These are phyloP conservation scores for Lichtheimia ramosa DNA, from an alignment of 371 early-diverging fungal species.

Conservation along the genomic window DNA sequence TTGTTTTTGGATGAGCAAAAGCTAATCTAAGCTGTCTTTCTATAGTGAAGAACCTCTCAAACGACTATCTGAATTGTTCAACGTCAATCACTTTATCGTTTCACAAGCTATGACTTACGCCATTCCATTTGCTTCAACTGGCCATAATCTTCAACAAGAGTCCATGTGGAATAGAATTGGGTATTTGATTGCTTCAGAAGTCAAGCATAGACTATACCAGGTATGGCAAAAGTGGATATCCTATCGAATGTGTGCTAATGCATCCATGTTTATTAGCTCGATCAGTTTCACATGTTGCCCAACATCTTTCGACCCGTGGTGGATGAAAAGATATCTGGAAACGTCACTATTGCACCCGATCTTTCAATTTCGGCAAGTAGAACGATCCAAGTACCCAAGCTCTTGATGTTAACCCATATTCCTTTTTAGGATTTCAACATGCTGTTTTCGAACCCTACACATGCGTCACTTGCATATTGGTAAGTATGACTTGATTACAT, in stretches of 20 bases:
- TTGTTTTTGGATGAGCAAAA: too few species aligned
- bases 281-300: conserved; percentile 61
- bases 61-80: conserved; percentile 71
- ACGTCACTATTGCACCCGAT: conserved; percentile 66
- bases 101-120: conserved; percentile 70
- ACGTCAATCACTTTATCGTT: conserved; percentile 78
- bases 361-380: conserved; percentile 42
- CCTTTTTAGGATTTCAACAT: conserved; percentile 60
- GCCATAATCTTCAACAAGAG: conserved; percentile 51
- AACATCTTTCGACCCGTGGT: conserved; percentile 54
- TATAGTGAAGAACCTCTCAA: conserved; percentile 62
- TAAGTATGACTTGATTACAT: conserved; percentile 4
- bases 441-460: conserved; percentile 79
- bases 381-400: not conserved
- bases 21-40: not conserved
- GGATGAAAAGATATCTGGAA: conserved; percentile 66
- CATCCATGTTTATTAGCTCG: conserved; percentile 36
- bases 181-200: conserved; percentile 58
- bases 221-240: conserved; percentile 19
- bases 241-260: too few species aligned
- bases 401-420: not conserved
- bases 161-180: conserved; percentile 40
- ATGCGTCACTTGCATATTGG: conserved; percentile 71
- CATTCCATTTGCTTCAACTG: conserved; percentile 62
- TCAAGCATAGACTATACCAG: conserved; percentile 63